phyloP scores from a whole-genome alignment of 352 stramenopile species.

The Thraustotheca clavata region DNA sequence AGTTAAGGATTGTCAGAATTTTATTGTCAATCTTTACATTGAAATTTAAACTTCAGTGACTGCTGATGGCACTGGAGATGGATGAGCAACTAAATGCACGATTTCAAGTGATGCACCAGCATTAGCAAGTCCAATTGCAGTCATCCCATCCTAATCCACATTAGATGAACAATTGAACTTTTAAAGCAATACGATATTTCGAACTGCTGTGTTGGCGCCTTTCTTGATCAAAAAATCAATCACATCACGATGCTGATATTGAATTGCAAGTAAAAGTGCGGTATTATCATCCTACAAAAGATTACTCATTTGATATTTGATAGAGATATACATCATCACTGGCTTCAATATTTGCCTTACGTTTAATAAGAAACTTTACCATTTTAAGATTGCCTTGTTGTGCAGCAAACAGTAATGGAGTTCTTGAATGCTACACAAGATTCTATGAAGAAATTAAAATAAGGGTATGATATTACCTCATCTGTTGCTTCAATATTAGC shows the following conservation, averaged over 20 bases:
- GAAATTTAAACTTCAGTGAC: background rate
- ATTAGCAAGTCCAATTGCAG: background rate
- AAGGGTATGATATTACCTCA: background rate
- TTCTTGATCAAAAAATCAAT: conserved; percentile 19
- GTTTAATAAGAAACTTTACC: conserved; percentile 16
- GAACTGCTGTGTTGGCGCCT: conserved; percentile 5
- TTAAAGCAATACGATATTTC: conserved; percentile 4
- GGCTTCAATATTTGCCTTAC: background rate
- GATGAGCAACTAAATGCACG: background rate
- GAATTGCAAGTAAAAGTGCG: conserved; percentile 12
- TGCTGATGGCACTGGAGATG: too few species aligned
- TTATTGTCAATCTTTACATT: background rate
- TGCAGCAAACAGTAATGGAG: conserved; percentile 12
- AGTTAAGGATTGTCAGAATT: background rate
- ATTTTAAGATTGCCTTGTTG: conserved; percentile 10
- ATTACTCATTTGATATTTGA: background rate
- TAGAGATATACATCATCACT: conserved; percentile 8
- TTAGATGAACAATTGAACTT: too few species aligned
- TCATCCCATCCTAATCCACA: background rate
- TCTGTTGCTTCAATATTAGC: conserved; percentile 12
- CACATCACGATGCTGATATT: background rate
- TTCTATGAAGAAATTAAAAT: background rate
- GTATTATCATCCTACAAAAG: conserved; percentile 18
- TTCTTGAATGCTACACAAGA: conserved; percentile 3
- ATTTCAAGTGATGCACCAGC: background rate